Conservation (phyloP, 2,329 filamentous ascomycete genomes). For the Dothiorella sarmentorum region DNA sequence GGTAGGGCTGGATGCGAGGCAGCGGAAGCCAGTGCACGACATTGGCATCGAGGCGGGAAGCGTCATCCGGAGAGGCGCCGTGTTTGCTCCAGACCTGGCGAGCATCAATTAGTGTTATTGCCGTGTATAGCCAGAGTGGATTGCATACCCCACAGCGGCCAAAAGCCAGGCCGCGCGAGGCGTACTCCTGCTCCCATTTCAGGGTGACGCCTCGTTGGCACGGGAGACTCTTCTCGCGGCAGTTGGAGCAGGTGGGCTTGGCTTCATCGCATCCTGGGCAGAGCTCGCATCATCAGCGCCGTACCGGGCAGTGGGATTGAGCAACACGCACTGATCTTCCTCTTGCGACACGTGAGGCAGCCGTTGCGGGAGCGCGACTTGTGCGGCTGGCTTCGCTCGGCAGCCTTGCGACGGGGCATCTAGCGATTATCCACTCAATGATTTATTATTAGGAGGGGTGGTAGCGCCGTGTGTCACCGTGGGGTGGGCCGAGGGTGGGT, state of each 20-base stretch:
- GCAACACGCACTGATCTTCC: conserved; percentile 30
- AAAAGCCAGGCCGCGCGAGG: conserved; percentile 41
- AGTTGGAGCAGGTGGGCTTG: conserved; percentile 38
- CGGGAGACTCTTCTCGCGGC: conserved; percentile 33
- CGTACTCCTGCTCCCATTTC: conserved; percentile 38
- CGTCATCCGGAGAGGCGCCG: conserved; percentile 15
- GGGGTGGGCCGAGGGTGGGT: neutral
- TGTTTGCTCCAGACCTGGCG: conserved; percentile 34
- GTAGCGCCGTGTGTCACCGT: neutral
- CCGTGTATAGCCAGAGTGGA: neutral
- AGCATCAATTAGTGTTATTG: neutral
- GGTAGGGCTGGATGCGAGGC: conserved; percentile 23
- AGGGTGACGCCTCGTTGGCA: conserved; percentile 32
- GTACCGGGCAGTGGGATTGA: neutral
- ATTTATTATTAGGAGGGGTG: neutral
- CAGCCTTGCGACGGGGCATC: conserved; percentile 23
- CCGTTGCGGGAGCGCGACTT: conserved; percentile 36
- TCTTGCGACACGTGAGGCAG: conserved; percentile 40
- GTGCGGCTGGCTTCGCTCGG: conserved; percentile 19
- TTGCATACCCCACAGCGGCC: conserved; percentile 35
- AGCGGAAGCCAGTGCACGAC: conserved; percentile 22
- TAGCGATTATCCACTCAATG: neutral
- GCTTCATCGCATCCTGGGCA: conserved; percentile 36
- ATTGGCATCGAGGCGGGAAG: conserved; percentile 15
- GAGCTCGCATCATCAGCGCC: neutral